These are phyloP conservation scores for Volvox africanus DNA, from an alignment of 139 green algal species.

Conservation along the genomic window DNA sequence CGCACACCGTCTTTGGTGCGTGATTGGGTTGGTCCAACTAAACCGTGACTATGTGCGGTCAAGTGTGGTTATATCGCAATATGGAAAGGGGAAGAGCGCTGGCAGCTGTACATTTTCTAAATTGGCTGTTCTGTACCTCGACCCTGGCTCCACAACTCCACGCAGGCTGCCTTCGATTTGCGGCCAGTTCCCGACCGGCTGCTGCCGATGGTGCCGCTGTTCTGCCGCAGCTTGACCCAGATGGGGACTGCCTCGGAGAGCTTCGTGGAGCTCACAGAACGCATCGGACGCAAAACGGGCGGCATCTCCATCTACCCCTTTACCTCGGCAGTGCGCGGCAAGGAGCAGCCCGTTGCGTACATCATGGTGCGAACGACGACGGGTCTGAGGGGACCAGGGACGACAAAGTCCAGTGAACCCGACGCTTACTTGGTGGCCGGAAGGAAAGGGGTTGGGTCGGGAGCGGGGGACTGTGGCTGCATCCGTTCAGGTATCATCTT, in stretches of 20 bases:
- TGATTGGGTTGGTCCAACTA: no score
- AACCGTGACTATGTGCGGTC: no score
- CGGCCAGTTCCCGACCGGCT: slow-evolving; percentile 81
- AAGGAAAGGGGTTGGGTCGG: no score
- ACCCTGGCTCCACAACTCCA: neutral
- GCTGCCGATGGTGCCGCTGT: slow-evolving; percentile 97
- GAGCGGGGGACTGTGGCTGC: no score
- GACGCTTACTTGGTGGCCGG: no score
- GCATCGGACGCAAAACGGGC: slow-evolving; percentile 97
- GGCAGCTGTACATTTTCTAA: neutral
- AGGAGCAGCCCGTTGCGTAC: slow-evolving; percentile 80
- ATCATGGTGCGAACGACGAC: slow-evolving; percentile 73
- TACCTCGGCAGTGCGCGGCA: slow-evolving; percentile 71
- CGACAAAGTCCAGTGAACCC: no score
- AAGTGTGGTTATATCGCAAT: no score
- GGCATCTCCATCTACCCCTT: slow-evolving; percentile 93
- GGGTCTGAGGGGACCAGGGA: no score
- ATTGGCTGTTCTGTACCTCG: neutral
- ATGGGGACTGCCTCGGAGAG: slow-evolving; percentile 92
- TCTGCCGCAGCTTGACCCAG: slow-evolving; percentile 88
- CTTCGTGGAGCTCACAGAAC: slow-evolving; percentile 96
- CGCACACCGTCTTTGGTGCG: no score
- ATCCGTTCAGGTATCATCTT: no score
- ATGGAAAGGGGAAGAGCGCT: no score
- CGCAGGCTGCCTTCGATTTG: slow-evolving; percentile 66